Evolutionary conservation across 805 yeast species (phyloP).

Genomic region (Kodamaea lidongshanica): DNA sequence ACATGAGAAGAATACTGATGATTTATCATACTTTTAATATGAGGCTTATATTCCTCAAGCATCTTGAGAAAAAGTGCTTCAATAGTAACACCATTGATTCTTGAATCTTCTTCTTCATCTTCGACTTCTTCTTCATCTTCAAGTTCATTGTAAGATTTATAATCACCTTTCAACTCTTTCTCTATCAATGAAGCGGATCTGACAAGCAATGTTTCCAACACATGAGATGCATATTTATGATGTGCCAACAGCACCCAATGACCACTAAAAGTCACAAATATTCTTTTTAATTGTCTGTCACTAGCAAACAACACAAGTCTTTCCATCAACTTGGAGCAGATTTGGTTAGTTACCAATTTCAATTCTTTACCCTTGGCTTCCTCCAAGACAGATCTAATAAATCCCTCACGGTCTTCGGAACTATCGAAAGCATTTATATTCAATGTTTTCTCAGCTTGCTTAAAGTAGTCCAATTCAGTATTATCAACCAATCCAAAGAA

Average conservation of each 20-base stretch:
- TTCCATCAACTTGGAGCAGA: constrained; percentile 89
- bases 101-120: constrained; percentile 29
- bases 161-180: constrained; percentile 49
- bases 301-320: constrained; percentile 66
- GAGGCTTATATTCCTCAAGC: constrained; percentile 61
- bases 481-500: constrained; percentile 87
- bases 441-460: constrained; percentile 82
- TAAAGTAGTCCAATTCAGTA: constrained; percentile 83
- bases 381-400: constrained; percentile 71
- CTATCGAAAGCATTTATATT: constrained; percentile 72
- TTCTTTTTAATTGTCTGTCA: constrained; percentile 55
- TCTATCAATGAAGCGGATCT: constrained; percentile 70
- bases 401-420: constrained; percentile 66
- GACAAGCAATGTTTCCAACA: constrained; percentile 77
- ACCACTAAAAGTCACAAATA: constrained; percentile 65
- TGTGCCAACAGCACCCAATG: constrained; percentile 70
- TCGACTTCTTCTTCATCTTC: constrained; percentile 29
- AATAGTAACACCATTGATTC: constrained; percentile 45
- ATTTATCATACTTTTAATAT: constrained; percentile 50
- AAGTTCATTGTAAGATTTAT: constrained; percentile 18
- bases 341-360: constrained; percentile 87
- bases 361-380: constrained; percentile 87
- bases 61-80: constrained; percentile 61
- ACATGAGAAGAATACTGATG: constrained; percentile 90
- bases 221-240: constrained; percentile 92